phyloP scores from a whole-genome alignment of 768 basidiomycete species.

The Hypsizygus marmoreus region DNA sequence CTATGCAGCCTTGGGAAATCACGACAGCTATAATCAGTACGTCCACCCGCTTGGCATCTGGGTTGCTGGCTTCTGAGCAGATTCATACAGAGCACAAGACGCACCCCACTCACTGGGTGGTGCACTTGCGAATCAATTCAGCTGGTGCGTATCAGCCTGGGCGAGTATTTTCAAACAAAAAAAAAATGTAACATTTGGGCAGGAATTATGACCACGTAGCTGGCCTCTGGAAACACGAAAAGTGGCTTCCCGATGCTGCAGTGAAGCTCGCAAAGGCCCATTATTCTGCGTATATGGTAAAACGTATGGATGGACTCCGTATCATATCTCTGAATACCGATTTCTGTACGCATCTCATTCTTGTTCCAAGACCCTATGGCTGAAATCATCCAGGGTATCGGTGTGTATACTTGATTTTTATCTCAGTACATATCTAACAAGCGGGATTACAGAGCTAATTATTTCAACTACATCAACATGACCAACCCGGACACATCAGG shows the following conservation, averaged over 20 bases:
- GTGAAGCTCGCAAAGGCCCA: conserved; percentile 62
- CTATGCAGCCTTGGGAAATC: conserved; percentile 76
- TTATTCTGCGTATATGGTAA: conserved; percentile 74
- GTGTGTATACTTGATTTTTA: too few species aligned
- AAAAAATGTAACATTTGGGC: background rate
- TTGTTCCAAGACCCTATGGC: conserved; percentile 6
- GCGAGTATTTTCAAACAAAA: background rate
- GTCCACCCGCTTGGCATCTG: conserved; percentile 17
- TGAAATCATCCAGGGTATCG: conserved; percentile 45
- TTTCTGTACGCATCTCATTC: conserved; percentile 50
- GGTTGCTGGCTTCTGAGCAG: background rate
- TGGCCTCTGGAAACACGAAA: conserved; percentile 66
- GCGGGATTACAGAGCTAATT: conserved; percentile 54
- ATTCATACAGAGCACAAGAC: conserved; percentile 51
- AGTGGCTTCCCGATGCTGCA: conserved; percentile 64
- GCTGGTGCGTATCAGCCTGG: conserved; percentile 63
- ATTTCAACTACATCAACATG: conserved; percentile 78
- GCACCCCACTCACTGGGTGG: conserved; percentile 61
- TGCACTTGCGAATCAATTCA: conserved; percentile 57
- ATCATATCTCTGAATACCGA: conserved; percentile 79
- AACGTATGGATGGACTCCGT: conserved; percentile 63
- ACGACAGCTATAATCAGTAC: conserved; percentile 72
- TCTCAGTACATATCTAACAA: too few species aligned
- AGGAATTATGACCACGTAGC: conserved; percentile 83
- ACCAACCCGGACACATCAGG: conserved; percentile 70